Percentiles rank a stretch among this genome's conserved stretches.
Conservation (phyloP, 2,329 filamentous ascomycete genomes). For the Botrytis paeoniae region DNA sequence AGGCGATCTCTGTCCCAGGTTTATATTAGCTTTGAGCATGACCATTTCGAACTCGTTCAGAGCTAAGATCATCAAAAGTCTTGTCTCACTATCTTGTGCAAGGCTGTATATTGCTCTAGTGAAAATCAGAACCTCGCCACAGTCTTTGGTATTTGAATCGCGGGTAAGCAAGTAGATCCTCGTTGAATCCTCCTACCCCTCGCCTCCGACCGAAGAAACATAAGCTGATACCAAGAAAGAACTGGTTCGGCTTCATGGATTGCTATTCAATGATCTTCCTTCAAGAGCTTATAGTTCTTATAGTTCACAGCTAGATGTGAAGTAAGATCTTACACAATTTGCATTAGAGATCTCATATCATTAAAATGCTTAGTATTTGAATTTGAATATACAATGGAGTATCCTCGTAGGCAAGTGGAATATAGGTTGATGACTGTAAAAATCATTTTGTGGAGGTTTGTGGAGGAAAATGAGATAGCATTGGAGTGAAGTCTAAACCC, state of each 20-base stretch:
- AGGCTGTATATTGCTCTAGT: neutral
- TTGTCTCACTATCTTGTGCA: neutral
- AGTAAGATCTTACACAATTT: neutral
- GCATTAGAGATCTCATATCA: neutral
- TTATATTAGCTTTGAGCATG: neutral
- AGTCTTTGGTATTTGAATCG: neutral
- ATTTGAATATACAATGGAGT: neutral
- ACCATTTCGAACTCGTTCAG: neutral
- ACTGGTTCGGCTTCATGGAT: neutral
- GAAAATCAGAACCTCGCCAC: neutral
- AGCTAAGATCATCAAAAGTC: neutral
- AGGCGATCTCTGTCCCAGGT: neutral
- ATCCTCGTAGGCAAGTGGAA: neutral
- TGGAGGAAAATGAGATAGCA: neutral
- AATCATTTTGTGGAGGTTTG: neutral
- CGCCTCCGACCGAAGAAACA: neutral
- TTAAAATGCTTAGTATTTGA: neutral
- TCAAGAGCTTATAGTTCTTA: neutral
- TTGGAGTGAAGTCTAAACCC: slow-evolving; percentile 3
- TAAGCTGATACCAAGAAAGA: neutral
- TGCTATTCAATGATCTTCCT: neutral
- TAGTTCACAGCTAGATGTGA: neutral
- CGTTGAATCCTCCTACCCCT: neutral
- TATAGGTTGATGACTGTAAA: neutral
- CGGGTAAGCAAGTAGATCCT: neutral